Base-by-base conservation (phyloP, 192 early-diverging fungal genomes). In the Cetraspora pellucida region DNA sequence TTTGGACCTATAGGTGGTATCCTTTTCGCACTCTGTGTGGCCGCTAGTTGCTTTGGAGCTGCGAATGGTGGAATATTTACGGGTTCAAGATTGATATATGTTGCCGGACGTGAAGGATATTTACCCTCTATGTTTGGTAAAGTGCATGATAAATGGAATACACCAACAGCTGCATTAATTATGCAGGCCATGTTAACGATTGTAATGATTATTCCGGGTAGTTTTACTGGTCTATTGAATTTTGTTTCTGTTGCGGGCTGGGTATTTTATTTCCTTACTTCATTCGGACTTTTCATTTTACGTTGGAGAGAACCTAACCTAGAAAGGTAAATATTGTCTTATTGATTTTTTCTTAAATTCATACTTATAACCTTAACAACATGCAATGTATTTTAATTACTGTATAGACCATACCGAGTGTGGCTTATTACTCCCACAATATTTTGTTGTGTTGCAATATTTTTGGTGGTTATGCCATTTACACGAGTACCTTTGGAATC, bases 51-150 rank as follows among this genome's bases (percentile, higher is more conserved):
- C 17, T 89, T 93, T 68, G 90, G 93, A 14, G 90, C 93, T 23
- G 87, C 88, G n/a, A 95, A 94, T 79, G 93, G 90, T 37, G 86
- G 87, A 28, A 86, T 95, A 46, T 95, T 93, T 77, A 90, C 91
- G 0, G 91, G 91, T 0, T 83, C 91, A 10, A 86, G 93, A 4
- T 84, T 95, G 8, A 87, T 91, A 27, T 89, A 90, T 75, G 89
- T 89, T 9, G 89, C 91, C 11, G 85, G 90, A 19, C 81, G 85
- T 11, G 86, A 92, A 46, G 87, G 88, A 14, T 89, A 95, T 77
- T 72, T 90, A 27, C 93, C 93, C n/a, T 66, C 84, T 43, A 80
- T 91, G 50, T 88, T 95, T 79, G 90, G 88, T 11, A 87, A 86
- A 57, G 83, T 94, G 10, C 87, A 85, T 68, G 46, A 84, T 10